A percentile compares a stretch with the other conserved stretches of the same genome.
phyloP scores from a whole-genome alignment of 805 yeast species.

The Metschnikowia vanudenii region DNA sequence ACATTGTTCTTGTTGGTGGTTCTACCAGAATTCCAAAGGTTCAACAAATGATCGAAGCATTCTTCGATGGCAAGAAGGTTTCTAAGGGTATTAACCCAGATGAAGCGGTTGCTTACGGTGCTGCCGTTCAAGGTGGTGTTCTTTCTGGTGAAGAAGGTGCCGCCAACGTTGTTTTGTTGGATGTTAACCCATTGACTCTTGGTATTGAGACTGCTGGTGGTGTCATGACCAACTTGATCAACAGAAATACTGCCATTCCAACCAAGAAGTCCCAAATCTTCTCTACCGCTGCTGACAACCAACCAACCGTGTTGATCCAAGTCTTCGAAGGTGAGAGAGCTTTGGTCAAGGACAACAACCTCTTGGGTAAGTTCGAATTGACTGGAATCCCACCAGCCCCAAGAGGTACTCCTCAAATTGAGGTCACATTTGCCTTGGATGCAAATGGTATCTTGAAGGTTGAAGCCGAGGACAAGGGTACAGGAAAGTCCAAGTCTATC shows the following conservation, averaged over 20 bases:
- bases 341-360: constrained; percentile 24
- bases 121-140: constrained; percentile 63
- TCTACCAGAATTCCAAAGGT: constrained; percentile 25
- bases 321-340: constrained; percentile 26
- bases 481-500: constrained; percentile 22
- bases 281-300: constrained; percentile 25
- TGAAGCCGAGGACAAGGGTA: constrained; percentile 23
- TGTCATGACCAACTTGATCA: constrained; percentile 23
- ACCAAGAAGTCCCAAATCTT: constrained; percentile 24
- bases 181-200: constrained; percentile 25
- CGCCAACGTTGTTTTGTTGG: constrained; percentile 63
- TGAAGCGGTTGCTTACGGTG: constrained; percentile 56
- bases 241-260: constrained; percentile 24
- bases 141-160: constrained; percentile 42
- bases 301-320: constrained; percentile 23
- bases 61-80: constrained; percentile 23
- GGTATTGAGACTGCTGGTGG: constrained; percentile 26
- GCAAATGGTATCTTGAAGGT: constrained; percentile 25
- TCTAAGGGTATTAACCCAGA: constrained; percentile 38
- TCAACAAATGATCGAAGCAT: constrained; percentile 22
- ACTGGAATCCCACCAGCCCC: constrained; percentile 26
- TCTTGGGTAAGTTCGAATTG: constrained; percentile 24
- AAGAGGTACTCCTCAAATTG: constrained; percentile 24
- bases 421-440: constrained; percentile 23
- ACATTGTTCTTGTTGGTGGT: constrained; percentile 24